Conservation (phyloP, 306 rosid species). For the Vigna unguiculata region DNA sequence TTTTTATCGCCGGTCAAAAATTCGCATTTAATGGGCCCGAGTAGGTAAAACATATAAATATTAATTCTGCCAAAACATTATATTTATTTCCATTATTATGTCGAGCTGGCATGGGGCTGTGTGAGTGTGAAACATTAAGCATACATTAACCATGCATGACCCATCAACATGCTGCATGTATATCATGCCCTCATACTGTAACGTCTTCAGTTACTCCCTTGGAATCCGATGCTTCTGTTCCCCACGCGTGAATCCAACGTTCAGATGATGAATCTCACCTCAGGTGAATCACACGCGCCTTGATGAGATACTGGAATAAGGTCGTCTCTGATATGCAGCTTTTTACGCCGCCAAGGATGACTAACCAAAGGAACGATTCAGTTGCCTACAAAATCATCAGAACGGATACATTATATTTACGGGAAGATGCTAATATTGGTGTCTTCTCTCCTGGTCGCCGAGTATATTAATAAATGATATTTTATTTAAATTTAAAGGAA, state of each 20-base stretch:
- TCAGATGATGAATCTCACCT: neutral
- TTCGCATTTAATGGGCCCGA: conserved; percentile 37
- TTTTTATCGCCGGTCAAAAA: conserved; percentile 54
- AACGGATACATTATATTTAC: conserved; percentile 2
- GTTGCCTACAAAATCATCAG: neutral
- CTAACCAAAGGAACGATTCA: neutral
- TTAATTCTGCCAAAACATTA: conserved; percentile 5
- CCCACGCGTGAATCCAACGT: neutral
- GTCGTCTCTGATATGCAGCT: neutral
- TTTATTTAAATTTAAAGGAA: neutral
- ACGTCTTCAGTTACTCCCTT: neutral
- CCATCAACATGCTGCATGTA: conserved; percentile 8
- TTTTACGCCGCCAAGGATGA: conserved; percentile 30
- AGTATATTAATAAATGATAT: neutral
- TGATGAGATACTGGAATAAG: neutral
- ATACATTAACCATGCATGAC: conserved; percentile 7
- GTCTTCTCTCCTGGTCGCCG: too few relatives aligned
- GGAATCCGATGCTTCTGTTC: neutral
- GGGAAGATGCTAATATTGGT: neutral
- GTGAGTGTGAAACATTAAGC: neutral
- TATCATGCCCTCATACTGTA: neutral
- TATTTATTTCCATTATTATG: neutral
- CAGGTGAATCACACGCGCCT: neutral
- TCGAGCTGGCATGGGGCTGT: conserved; percentile 31
- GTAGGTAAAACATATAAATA: conserved; percentile 47